Conservation (phyloP, 768 basidiomycete genomes). For the Tulasnella sp. region DNA sequence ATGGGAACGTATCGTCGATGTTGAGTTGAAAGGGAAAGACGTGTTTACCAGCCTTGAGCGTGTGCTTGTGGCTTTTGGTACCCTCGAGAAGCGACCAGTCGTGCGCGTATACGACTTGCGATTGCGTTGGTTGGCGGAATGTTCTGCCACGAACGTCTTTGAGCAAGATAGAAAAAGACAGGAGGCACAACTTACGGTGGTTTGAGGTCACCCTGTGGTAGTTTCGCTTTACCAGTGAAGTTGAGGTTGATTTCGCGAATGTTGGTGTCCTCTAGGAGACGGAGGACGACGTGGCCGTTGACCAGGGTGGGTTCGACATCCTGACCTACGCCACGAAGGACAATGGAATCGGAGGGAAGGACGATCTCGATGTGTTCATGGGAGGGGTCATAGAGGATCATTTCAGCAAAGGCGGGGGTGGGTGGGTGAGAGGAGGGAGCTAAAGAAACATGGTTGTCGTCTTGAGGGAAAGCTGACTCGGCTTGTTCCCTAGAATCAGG, state of each 20-base stretch:
- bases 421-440: constrained; percentile 4
- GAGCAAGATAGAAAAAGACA: neutral
- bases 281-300: constrained; percentile 67
- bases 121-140: neutral
- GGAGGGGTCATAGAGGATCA: constrained; percentile 12
- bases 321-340: constrained; percentile 64
- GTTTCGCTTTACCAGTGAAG: constrained; percentile 68
- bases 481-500: no score
- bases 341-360: constrained; percentile 55
- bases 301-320: constrained; percentile 76
- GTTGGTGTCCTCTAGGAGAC: constrained; percentile 69
- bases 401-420: neutral
- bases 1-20: constrained; percentile 75
- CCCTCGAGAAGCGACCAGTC: constrained; percentile 91
- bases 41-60: constrained; percentile 92
- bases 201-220: constrained; percentile 43
- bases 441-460: neutral
- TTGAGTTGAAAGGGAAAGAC: constrained; percentile 84
- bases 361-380: constrained; percentile 48
- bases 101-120: constrained; percentile 32
- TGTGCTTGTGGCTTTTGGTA: constrained; percentile 63
- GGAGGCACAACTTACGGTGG: constrained; percentile 16
- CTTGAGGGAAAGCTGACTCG: no score
- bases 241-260: constrained; percentile 75
- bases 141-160: neutral